Evolutionary conservation across 208 protist genomes (phyloP), one percentile per base, ranked within the genome.

Genomic region (Leishmania turanica): DNA sequence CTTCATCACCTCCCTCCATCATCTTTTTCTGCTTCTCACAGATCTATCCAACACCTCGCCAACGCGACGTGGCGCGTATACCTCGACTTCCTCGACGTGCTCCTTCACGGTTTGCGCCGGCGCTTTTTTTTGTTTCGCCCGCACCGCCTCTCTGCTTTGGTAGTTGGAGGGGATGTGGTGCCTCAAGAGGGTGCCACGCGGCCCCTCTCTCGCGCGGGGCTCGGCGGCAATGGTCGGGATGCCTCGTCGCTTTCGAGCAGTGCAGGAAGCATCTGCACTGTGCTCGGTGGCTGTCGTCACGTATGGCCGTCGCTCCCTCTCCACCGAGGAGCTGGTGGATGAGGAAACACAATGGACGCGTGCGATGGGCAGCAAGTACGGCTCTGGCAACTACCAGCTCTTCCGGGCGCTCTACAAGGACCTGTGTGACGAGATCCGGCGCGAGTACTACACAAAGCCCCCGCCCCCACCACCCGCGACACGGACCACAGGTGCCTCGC

Each of bases 371-470:
- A 82, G 51, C 56, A 89, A 89, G 79, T 96, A 97, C 86, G 92
- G 92, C 62, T 51, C 84, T 21, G 91, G 94, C 58, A 91, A 86
- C 77, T 92, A 94, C 84, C 84, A 91, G 51, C 88, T 97, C 21
- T 96, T 95, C 75, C 87, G 94, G 6, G 80, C 92, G 11, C 84
- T 97, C 19, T 97, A 97, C 85, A 93, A 93, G 75, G 91, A 95
- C 75, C 72, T 97, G 42, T 90, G 91, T 70, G 94, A 97, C 76
- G 92, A 97, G 75, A 88, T 96, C 56, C 89, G 91, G 3, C 83
- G 88, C 15, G 92, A 97, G 83, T 88, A 81, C 72, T 89, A 84
- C 71, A 90, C 89, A 19, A 94, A 91, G 70, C 92, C 93, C 19
- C 93, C 94, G 5, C 85, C 92, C 5, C 92, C 93, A n/a, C 75